These are phyloP conservation scores for Phytophthora hibernalis DNA, from an alignment of 352 stramenopile species.

Conservation along the genomic window DNA sequence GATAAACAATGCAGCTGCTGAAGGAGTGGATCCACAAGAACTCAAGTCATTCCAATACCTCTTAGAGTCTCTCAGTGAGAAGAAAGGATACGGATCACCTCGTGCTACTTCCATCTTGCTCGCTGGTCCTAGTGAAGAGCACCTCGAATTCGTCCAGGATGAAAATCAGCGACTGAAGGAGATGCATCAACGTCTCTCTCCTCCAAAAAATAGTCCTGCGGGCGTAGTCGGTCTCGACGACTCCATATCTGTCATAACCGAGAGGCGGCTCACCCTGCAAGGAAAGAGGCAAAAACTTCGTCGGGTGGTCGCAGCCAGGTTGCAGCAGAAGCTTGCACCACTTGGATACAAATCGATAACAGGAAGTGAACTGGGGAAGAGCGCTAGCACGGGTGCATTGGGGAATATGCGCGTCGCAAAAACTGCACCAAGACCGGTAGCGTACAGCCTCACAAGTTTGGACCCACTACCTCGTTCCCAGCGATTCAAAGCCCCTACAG, in stretches of 20 bases:
- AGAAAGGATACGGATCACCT: slow-evolving; percentile 28
- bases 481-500: slow-evolving; percentile 18
- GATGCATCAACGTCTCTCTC: slow-evolving; percentile 22
- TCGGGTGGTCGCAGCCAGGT: slow-evolving; percentile 24
- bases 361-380: slow-evolving; percentile 27
- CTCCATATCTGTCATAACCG: slow-evolving; percentile 13
- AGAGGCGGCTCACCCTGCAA: slow-evolving; percentile 29
- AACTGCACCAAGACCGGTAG: slow-evolving; percentile 43
- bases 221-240: slow-evolving; percentile 4
- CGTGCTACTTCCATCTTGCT: slow-evolving; percentile 43
- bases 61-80: slow-evolving; percentile 48
- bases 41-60: slow-evolving; percentile 59
- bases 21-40: slow-evolving; percentile 18
- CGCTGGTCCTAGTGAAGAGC: slow-evolving; percentile 33
- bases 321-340: slow-evolving; percentile 38
- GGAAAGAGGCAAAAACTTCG: slow-evolving; percentile 37
- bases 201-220: slow-evolving; percentile 9
- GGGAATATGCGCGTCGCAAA: slow-evolving; percentile 36
- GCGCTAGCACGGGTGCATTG: slow-evolving; percentile 16
- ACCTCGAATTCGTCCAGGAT: slow-evolving; percentile 58
- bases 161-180: slow-evolving; percentile 45
- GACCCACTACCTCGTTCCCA: slow-evolving; percentile 34
- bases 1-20: slow-evolving; percentile 13
- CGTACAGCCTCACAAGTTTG: slow-evolving; percentile 61
- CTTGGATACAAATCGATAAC: slow-evolving; percentile 32